phyloP scores from a whole-genome alignment of 305 asterid genomes.

The Ilex paraguariensis region DNA sequence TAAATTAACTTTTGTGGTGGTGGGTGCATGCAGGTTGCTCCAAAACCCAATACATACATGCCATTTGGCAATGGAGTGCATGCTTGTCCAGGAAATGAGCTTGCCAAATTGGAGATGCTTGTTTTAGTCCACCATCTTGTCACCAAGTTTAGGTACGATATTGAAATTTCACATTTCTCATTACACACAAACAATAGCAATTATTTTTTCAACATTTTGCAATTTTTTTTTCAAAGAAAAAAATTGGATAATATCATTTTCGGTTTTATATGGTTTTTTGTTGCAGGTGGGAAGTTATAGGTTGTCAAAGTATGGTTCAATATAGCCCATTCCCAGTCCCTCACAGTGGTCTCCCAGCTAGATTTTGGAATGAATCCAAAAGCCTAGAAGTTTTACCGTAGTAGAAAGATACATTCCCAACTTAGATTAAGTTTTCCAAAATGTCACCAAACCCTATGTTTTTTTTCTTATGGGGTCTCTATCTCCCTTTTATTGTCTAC shows the following conservation, averaged over 20 bases:
- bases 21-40: slow-evolving; percentile 46
- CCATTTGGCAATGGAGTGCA: slow-evolving; percentile 95
- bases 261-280: slow-evolving; percentile 1
- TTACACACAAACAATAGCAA: no score
- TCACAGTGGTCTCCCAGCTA: slow-evolving; percentile 48
- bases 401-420: no score
- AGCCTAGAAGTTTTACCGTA: no score
- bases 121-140: slow-evolving; percentile 67
- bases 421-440: no score
- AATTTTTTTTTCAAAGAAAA: not conserved
- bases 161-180: slow-evolving; percentile 5
- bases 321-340: slow-evolving; percentile 81
- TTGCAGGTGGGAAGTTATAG: slow-evolving; percentile 62
- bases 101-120: slow-evolving; percentile 81
- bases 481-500: no score
- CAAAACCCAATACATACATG: slow-evolving; percentile 80
- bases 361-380: slow-evolving; percentile 39
- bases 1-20: slow-evolving; percentile 22
- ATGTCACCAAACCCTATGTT: no score
- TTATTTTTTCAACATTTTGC: no score
- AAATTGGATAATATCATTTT: not conserved
- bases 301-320: slow-evolving; percentile 27
- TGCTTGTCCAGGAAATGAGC: slow-evolving; percentile 89
- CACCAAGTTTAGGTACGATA: slow-evolving; percentile 53
- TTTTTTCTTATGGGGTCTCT: no score